Evolutionary conservation across 176 grass and related monocot species (phyloP).

Genomic region (Aegilops longissima): DNA sequence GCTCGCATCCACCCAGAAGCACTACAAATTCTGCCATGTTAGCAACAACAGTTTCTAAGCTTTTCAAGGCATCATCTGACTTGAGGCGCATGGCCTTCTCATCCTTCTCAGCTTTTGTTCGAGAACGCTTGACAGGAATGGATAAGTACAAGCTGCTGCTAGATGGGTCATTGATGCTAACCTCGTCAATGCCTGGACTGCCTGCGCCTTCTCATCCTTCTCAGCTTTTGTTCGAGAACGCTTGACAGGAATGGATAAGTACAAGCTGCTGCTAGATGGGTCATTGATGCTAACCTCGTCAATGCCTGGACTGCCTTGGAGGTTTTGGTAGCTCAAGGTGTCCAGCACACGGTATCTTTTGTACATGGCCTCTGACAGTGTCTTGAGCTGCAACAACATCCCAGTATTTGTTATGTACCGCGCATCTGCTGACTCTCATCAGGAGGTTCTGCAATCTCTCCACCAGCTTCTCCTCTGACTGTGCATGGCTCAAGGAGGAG

Average conservation of each 20-base stretch:
- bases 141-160: background rate
- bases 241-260: background rate
- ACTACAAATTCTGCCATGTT: background rate
- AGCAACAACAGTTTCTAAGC: too few relatives aligned
- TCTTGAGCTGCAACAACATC: background rate
- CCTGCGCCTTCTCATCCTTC: background rate
- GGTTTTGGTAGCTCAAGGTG: background rate
- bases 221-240: background rate
- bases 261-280: background rate
- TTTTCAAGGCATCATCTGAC: background rate
- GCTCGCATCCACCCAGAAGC: background rate
- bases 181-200: background rate
- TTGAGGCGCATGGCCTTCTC: background rate
- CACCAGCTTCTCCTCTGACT: background rate
- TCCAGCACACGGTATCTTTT: too few relatives aligned
- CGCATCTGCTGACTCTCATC: background rate
- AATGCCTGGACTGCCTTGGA: background rate
- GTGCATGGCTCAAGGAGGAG: background rate
- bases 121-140: background rate
- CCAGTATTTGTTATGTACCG: background rate
- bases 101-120: background rate
- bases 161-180: background rate
- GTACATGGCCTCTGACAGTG: too few relatives aligned
- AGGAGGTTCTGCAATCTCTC: background rate
- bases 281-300: background rate